Evolutionary conservation across 2,329 filamentous ascomycete species (phyloP), one percentile per base, ranked within the genome.

Genomic region (Leptodontidium sp.): DNA sequence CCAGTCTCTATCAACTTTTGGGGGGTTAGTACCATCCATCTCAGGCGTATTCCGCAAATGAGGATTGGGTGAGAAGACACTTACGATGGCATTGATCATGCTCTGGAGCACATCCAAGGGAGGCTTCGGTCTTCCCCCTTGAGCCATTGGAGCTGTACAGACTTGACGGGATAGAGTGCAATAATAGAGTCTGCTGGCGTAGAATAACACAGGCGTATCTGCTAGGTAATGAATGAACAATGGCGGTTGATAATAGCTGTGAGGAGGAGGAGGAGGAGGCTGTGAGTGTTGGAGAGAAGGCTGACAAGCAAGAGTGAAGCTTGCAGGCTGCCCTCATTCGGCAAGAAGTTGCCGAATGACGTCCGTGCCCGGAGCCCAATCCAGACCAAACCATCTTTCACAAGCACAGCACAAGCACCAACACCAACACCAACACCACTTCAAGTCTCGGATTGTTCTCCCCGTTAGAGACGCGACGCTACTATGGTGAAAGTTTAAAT

Each of bases 1-100:
- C 86, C 87, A 1, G 85, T 86, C 76, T 89, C 85, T 15, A 90
- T 81, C 32, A 89, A 83, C 87, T 90, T 68, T 15, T 49, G 43
- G 38, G 50, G 32, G 3, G 32, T 69, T 21, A 68, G 61, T 29
- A 9, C 3, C 40, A 17, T 26, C 17, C n/a, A 21, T 35, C 17
- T 17, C 32, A 12, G 26, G 14, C 24, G 40, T 49, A n/a, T n/a
- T 9, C 8, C 29, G 15, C 21, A n/a, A 11, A 49, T 63, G 45
- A 21, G 14, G 57, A 35, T 50, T 21, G 15, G 24, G n/a, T n/a
- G 17, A 43, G 38, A 43, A 15, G 17, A 38, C 29, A 79, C 86
- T 78, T 77, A 88, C 87, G 72, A 86, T 83, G 70, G 86, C 84
- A 72, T 87, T 86, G 72, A 88, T 80, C 73, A 86, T 83, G 64